Evolutionary conservation across 352 stramenopile genomes (phyloP).

Genomic region (Aphanomyces euteiches): DNA sequence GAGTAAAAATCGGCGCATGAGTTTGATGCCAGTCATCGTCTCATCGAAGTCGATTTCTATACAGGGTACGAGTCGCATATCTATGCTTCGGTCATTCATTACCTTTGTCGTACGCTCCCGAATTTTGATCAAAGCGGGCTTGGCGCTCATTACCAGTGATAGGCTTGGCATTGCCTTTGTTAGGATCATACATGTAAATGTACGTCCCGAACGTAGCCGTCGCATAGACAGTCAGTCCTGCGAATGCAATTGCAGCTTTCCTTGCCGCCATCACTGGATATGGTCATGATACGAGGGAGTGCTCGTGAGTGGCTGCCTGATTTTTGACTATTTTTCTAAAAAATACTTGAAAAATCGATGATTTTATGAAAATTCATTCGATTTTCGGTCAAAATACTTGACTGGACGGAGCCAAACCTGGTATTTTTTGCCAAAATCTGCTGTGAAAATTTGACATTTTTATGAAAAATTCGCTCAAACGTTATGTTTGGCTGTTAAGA

Average conservation of each 20-base stretch:
- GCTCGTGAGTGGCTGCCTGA: slow-evolving; percentile 13
- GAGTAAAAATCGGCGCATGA: slow-evolving; percentile 82
- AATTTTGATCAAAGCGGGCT: slow-evolving; percentile 68
- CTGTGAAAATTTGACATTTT: too few relatives aligned
- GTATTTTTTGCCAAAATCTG: too few relatives aligned
- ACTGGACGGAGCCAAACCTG: too few relatives aligned
- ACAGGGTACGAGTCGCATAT: background rate
- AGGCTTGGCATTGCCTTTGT: slow-evolving; percentile 33
- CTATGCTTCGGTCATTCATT: background rate
- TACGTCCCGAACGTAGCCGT: slow-evolving; percentile 56
- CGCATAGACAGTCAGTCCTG: slow-evolving; percentile 54
- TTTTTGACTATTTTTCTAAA: too few relatives aligned
- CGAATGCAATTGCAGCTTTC: slow-evolving; percentile 32
- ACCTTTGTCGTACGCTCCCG: slow-evolving; percentile 67
- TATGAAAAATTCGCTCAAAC: too few relatives aligned
- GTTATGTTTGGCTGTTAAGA: too few relatives aligned
- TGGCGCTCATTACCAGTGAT: slow-evolving; percentile 54
- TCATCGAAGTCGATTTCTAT: slow-evolving; percentile 76
- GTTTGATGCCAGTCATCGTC: slow-evolving; percentile 65
- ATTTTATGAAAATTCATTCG: too few relatives aligned
- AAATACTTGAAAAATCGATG: too few relatives aligned
- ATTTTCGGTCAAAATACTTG: too few relatives aligned
- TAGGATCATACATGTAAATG: slow-evolving; percentile 69
- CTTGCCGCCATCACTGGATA: slow-evolving; percentile 3
- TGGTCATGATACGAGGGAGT: slow-evolving; percentile 5